Evolutionary conservation across 495 filamentous ascomycete species (phyloP).

Genomic region (Xylaria bambusicola): DNA sequence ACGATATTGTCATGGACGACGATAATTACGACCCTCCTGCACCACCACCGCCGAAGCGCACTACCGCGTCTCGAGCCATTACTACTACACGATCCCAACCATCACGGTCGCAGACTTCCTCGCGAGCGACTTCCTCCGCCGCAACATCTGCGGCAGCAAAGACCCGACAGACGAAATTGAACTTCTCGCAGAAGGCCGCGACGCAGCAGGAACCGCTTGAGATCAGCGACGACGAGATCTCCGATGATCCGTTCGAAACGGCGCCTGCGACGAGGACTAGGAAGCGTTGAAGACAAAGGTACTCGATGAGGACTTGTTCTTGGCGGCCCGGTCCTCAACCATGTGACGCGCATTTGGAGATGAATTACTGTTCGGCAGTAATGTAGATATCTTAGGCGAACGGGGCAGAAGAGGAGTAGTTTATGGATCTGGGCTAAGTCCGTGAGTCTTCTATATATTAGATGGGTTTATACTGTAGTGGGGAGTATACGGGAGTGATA

Average conservation of each 20-base stretch:
- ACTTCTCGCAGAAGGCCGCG: slow-evolving; percentile 64
- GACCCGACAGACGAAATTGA: slow-evolving; percentile 67
- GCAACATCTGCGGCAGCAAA: slow-evolving; percentile 31
- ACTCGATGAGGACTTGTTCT: not conserved
- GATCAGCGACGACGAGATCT: slow-evolving; percentile 76
- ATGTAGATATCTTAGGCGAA: not conserved
- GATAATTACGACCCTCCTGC: slow-evolving; percentile 55
- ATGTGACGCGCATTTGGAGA: not conserved
- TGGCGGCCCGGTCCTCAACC: too few species aligned
- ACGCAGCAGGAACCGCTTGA: slow-evolving; percentile 49
- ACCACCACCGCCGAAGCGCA: slow-evolving; percentile 41
- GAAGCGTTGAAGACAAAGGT: slow-evolving; percentile 16
- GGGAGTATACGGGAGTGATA: too few species aligned
- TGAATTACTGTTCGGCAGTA: not conserved
- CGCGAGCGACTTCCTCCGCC: slow-evolving; percentile 41
- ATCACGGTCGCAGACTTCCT: slow-evolving; percentile 56
- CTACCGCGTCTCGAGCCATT: slow-evolving; percentile 32
- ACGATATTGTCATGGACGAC: slow-evolving; percentile 65
- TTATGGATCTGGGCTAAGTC: too few species aligned
- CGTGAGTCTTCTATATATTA: too few species aligned
- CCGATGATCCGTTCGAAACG: slow-evolving; percentile 79
- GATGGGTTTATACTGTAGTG: too few species aligned
- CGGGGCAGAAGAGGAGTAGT: too few species aligned
- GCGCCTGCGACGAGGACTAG: slow-evolving; percentile 40
- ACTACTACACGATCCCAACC: slow-evolving; percentile 46